These are phyloP conservation scores for Sphagnum tenellum DNA, from an alignment of 225 moss, liverwort and hornwort genomes.

Conservation along the genomic window DNA sequence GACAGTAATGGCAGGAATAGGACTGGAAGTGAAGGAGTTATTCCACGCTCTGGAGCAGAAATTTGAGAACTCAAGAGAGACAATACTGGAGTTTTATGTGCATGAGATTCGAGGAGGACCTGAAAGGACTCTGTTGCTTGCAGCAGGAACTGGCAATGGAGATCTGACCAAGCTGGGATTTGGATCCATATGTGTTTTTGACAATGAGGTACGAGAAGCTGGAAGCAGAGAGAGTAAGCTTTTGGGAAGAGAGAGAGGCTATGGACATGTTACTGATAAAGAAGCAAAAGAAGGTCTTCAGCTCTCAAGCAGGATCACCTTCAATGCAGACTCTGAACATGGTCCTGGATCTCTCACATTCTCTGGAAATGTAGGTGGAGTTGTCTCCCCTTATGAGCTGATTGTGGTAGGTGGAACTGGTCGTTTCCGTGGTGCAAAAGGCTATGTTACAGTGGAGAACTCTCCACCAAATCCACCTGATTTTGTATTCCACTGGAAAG, in stretches of 20 bases:
- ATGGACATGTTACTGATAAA: slow-evolving; percentile 15
- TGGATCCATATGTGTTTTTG: slow-evolving; percentile 28
- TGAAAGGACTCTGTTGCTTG: slow-evolving; percentile 21
- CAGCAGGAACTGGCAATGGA: slow-evolving; percentile 14
- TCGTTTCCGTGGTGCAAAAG: slow-evolving; percentile 25
- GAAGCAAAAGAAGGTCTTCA: slow-evolving; percentile 14
- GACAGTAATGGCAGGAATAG: no score
- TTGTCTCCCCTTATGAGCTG: slow-evolving; percentile 6
- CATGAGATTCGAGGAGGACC: slow-evolving; percentile 22
- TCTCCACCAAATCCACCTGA: slow-evolving; percentile 9
- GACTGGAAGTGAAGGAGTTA: no score
- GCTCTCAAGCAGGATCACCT: slow-evolving; percentile 19
- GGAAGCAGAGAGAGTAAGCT: slow-evolving; percentile 8
- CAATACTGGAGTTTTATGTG: slow-evolving; percentile 15
- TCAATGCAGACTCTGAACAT: slow-evolving; percentile 13
- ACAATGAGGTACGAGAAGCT: slow-evolving; percentile 36
- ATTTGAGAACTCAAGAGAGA: no score
- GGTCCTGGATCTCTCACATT: slow-evolving; percentile 12
- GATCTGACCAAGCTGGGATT: slow-evolving; percentile 15
- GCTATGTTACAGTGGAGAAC: slow-evolving; percentile 13
- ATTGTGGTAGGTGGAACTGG: slow-evolving; percentile 30
- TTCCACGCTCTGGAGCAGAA: no score
- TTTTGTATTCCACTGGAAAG: slow-evolving; percentile 25
- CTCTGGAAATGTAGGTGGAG: slow-evolving; percentile 17
- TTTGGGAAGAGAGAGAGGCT: slow-evolving; percentile 31